These are phyloP conservation scores for Colletotrichum graminicola DNA, from an alignment of 2,329 filamentous ascomycete genomes.

Conservation along the genomic window DNA sequence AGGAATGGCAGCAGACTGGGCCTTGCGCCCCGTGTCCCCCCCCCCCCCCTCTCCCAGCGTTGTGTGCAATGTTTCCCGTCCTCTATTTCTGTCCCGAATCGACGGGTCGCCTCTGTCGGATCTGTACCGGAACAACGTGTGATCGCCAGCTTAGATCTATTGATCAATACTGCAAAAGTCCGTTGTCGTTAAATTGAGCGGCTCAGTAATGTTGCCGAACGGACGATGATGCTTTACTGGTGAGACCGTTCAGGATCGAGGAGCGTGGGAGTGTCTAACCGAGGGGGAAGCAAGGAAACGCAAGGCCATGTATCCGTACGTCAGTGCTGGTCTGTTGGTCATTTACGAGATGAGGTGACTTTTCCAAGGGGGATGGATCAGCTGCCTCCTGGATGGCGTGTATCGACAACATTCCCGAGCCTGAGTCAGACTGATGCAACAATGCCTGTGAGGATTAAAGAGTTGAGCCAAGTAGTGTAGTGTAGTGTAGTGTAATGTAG, in stretches of 20 bases:
- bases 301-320: constrained; percentile 22
- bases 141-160: constrained; percentile 19
- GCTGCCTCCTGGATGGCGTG: constrained; percentile 2
- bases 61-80: constrained; percentile 21
- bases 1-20: constrained; percentile 10
- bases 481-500: not conserved
- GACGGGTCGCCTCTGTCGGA: constrained; percentile 33
- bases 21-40: constrained; percentile 13
- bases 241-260: constrained; percentile 20
- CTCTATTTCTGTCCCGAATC: constrained; percentile 26
- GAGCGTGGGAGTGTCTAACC: constrained; percentile 13
- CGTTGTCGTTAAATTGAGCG: not conserved
- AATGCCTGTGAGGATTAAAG: constrained; percentile 1
- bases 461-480: constrained; percentile 4
- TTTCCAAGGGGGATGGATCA: not conserved
- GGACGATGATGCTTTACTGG: constrained; percentile 22
- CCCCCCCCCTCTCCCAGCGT: not conserved
- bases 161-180: constrained; percentile 16
- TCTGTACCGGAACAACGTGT: constrained; percentile 30
- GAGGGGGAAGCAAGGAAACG: not conserved
- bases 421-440: constrained; percentile 35
- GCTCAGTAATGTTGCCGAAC: constrained; percentile 1
- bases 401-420: constrained; percentile 6
- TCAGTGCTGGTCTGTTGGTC: constrained; percentile 27
- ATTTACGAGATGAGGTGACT: constrained; percentile 34